Evolutionary conservation across 208 protist genomes (phyloP).

Genomic region (Trypanosomatidae sp.): DNA sequence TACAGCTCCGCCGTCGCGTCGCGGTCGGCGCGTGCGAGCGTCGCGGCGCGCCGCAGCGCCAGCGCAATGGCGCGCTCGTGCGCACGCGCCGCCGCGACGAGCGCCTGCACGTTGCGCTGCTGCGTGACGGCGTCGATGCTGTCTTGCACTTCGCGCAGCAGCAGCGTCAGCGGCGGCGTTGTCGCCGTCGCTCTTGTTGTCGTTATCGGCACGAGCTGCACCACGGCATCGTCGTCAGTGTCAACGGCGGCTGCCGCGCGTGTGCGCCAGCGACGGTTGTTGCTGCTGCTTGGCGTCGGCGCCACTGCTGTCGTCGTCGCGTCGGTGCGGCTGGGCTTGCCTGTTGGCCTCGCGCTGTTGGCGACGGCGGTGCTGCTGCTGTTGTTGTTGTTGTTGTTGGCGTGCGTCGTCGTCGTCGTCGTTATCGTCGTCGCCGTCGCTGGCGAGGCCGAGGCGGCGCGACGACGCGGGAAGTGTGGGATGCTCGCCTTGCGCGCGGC

Average conservation of each 20-base stretch:
- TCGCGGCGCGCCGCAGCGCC: neutral
- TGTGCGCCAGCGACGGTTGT: neutral
- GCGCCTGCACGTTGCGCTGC: constrained; percentile 11
- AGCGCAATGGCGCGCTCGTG: constrained; percentile 11
- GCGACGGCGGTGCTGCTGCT: too few relatives aligned
- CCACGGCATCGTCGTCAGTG: neutral
- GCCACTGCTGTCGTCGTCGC: too few relatives aligned
- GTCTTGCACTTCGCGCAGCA: constrained; percentile 13
- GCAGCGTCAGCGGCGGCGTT: constrained; percentile 5
- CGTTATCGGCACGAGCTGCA: neutral
- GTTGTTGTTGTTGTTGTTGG: too few relatives aligned
- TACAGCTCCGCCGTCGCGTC: constrained; percentile 19
- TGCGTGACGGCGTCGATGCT: constrained; percentile 14
- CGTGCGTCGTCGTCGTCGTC: too few relatives aligned
- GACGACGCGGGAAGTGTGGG: too few relatives aligned
- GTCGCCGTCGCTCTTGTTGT: constrained; percentile 4
- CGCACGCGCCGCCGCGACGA: constrained; percentile 10
- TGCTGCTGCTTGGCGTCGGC: too few relatives aligned
- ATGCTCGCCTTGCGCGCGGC: too few relatives aligned
- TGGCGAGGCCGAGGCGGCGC: too few relatives aligned
- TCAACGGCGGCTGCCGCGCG: neutral
- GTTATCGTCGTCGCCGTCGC: too few relatives aligned
- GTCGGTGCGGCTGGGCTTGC: too few relatives aligned
- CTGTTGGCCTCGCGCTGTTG: too few relatives aligned
- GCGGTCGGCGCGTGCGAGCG: constrained; percentile 1